Evolutionary conservation across 345 rosid species (phyloP), one percentile per base, ranked within the genome.

Genomic region (Citrus sp.): DNA sequence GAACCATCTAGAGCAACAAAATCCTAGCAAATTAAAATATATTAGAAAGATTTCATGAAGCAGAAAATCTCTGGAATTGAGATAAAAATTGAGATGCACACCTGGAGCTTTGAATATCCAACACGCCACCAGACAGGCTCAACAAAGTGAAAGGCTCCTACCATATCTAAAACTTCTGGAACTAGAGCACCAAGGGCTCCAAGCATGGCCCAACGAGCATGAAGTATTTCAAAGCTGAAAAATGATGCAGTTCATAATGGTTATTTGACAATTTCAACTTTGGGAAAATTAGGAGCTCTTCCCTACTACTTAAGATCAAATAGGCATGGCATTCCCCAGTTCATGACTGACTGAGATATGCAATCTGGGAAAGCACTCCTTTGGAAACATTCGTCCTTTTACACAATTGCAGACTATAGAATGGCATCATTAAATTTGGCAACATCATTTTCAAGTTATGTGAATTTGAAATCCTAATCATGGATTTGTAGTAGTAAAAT

Each of bases 141-240:
- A 56, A 67, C 80, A 73, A 95, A 93, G 79, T 90, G 96, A 77
- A 90, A 91, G 78, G 91, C 80, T 74, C 97, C 97, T 0, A 86
- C 40, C 42, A 88, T 83, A 84, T 93, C 92, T n/a, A 95, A 84
- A 70, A 89, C 84, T 86, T 93, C 97, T 7, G 99, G 98, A 81
- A 93, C 76, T 13, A 95, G 73, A 86, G 92, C 96, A 77, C 99
- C 98, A 24, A 95, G 88, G 28, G 98, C 89, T 63, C 93, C 98
- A 84, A 92, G 96, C 99, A 95, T 93, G 58, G 97, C 99, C 99
- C 99, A 95, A 42, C 97, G 97, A 79, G 97, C 96, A 84, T 95
- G 98, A 62, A 93, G 89, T 89, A 92, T 91, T 82, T 95, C 96
- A 70, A 93, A 95, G 88, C 99, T 95, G 92, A 85, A 79, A 60